Percentiles rank a stretch among this genome's conserved stretches.
phyloP scores from a whole-genome alignment of 257 asterid genomes.

The Ilex aquifolium region DNA sequence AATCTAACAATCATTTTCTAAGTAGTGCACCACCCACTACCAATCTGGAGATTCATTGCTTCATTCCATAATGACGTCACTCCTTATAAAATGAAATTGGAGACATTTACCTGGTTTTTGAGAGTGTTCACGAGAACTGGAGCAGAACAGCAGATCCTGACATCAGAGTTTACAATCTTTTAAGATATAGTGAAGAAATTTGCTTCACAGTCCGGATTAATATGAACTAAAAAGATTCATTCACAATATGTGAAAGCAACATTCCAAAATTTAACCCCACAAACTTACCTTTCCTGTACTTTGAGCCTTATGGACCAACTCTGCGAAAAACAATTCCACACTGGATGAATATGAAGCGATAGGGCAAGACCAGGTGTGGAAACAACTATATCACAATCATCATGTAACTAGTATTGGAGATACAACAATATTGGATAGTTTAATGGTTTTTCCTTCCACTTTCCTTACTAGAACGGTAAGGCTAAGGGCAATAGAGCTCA shows the following conservation, averaged over 20 bases:
- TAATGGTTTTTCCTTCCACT: not conserved
- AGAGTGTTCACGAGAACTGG: constrained; percentile 53
- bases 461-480: too few relatives aligned
- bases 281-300: constrained; percentile 45
- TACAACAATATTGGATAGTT: too few relatives aligned
- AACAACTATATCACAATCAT: not conserved
- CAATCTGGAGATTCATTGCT: not conserved
- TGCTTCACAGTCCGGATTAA: not conserved
- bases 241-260: constrained; percentile 6
- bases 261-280: not conserved
- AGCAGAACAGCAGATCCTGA: constrained; percentile 65
- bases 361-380: not conserved
- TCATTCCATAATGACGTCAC: not conserved
- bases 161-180: constrained; percentile 9
- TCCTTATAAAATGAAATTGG: not conserved
- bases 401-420: not conserved
- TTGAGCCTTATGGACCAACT: constrained; percentile 46
- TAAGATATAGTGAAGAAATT: constrained; percentile 3
- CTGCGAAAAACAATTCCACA: constrained; percentile 42
- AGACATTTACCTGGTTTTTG: constrained; percentile 51
- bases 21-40: not conserved
- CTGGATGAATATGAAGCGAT: constrained; percentile 18
- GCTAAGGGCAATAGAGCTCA: not conserved
- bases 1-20: not conserved
- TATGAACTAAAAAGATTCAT: constrained; percentile 4